Conservation (phyloP, 2,329 filamentous ascomycete species). For the Aspergillus fischeri region DNA sequence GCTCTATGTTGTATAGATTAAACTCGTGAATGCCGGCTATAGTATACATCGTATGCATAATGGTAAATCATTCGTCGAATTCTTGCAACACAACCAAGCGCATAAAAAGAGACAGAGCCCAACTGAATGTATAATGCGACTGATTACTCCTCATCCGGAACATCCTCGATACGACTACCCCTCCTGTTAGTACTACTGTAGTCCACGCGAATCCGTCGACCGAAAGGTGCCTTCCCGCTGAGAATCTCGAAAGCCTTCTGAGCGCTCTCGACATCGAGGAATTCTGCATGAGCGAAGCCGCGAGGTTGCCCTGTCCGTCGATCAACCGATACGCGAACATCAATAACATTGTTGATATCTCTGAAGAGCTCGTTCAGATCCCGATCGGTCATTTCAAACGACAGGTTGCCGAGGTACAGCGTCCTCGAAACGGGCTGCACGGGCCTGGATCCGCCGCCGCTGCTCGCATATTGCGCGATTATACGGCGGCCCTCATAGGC, state of each 20-base stretch:
- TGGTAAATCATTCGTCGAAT: not conserved
- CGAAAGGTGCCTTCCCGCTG: constrained; percentile 56
- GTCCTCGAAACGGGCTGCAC: constrained; percentile 55
- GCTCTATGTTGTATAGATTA: constrained; percentile 1
- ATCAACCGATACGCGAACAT: constrained; percentile 80
- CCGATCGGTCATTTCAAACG: constrained; percentile 77
- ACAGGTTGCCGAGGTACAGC: constrained; percentile 80
- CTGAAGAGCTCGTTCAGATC: constrained; percentile 77
- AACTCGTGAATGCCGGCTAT: not conserved
- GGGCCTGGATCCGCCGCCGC: constrained; percentile 17
- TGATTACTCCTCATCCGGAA: not conserved
- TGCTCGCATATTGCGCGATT: constrained; percentile 56
- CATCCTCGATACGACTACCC: not conserved
- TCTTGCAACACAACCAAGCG: not conserved
- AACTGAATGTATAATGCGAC: not conserved
- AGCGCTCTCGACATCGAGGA: constrained; percentile 65
- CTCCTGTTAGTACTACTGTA: constrained; percentile 43
- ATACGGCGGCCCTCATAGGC: constrained; percentile 62
- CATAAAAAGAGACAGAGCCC: not conserved
- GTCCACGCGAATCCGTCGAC: constrained; percentile 62
- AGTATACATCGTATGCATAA: not conserved
- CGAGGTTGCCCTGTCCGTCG: constrained; percentile 73
- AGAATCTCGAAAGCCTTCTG: constrained; percentile 56
- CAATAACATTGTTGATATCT: constrained; percentile 63
- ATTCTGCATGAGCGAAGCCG: constrained; percentile 83